Evolutionary conservation across 139 green algal genomes (phyloP).

Genomic region (Coelastrella sp.): DNA sequence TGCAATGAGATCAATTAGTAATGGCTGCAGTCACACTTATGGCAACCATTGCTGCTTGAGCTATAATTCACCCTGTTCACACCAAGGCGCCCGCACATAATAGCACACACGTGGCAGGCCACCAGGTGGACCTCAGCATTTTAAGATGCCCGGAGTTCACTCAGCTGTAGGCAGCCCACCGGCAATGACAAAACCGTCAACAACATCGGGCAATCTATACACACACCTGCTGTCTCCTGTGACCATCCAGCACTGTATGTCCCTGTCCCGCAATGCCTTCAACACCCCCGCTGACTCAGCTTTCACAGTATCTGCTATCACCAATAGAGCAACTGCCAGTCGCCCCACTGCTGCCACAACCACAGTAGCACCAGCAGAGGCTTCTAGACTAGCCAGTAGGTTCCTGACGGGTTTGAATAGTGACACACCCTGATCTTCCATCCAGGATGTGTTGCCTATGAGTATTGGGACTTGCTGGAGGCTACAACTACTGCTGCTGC

Average conservation of each 20-base stretch:
- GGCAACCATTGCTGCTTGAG: no score
- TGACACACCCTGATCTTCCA: conserved; percentile 67
- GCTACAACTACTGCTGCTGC: not conserved
- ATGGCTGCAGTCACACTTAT: no score
- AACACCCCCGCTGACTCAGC: conserved; percentile 77
- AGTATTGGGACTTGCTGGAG: conserved; percentile 40
- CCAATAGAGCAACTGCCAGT: conserved; percentile 66
- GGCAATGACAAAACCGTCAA: not conserved
- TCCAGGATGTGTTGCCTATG: conserved; percentile 82
- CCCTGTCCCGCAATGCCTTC: conserved; percentile 35
- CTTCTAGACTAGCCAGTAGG: conserved; percentile 59
- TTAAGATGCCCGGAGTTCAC: no score
- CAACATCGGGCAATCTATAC: not conserved
- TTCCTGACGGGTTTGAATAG: conserved; percentile 45
- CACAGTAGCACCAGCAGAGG: conserved; percentile 59
- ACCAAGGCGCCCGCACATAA: no score
- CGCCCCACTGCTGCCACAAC: conserved; percentile 72
- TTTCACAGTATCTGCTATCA: conserved; percentile 88
- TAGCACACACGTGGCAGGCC: no score
- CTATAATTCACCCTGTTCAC: no score
- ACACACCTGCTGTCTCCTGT: conserved; percentile 88
- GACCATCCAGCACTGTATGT: conserved; percentile 73
- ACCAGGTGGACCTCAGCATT: no score
- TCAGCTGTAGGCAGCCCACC: no score
- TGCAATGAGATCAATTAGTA: no score